Evolutionary conservation across 768 basidiomycete species (phyloP).

Genomic region (Boletus patriciae): DNA sequence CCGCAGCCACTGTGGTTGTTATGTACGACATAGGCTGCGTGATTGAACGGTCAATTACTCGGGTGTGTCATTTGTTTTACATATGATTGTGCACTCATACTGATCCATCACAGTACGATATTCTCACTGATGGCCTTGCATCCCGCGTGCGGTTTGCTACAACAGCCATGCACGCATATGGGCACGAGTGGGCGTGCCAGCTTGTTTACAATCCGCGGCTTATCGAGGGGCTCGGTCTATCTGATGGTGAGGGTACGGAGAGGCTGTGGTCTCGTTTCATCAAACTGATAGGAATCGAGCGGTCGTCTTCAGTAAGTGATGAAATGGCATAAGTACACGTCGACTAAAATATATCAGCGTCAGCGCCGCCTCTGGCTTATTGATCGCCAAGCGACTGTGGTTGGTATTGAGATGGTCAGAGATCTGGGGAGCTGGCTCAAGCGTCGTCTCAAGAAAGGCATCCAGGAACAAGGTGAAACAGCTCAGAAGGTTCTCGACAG

Average conservation of each 20-base stretch:
- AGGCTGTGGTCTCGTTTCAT: conserved; percentile 36
- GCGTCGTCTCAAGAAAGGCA: not conserved
- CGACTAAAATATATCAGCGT: not conserved
- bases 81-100: no score
- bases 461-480: not conserved
- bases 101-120: no score
- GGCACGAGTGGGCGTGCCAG: no score
- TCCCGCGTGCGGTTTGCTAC: no score
- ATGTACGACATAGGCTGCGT: no score
- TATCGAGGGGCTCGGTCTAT: conserved; percentile 25
- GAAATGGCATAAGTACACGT: not conserved
- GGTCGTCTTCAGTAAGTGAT: conserved; percentile 33
- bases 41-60: no score
- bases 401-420: not conserved
- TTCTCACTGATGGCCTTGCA: no score
- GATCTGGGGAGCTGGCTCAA: not conserved
- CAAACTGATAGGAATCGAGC: conserved; percentile 36
- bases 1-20: no score
- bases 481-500: not conserved
- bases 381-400: not conserved
- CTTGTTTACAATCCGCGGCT: not conserved
- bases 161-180: no score
- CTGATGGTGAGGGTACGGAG: conserved; percentile 8
- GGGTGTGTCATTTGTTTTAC: no score
- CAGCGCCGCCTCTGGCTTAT: not conserved